phyloP scores from a whole-genome alignment of 176 grass and related monocot species.

The Carex parvula region DNA sequence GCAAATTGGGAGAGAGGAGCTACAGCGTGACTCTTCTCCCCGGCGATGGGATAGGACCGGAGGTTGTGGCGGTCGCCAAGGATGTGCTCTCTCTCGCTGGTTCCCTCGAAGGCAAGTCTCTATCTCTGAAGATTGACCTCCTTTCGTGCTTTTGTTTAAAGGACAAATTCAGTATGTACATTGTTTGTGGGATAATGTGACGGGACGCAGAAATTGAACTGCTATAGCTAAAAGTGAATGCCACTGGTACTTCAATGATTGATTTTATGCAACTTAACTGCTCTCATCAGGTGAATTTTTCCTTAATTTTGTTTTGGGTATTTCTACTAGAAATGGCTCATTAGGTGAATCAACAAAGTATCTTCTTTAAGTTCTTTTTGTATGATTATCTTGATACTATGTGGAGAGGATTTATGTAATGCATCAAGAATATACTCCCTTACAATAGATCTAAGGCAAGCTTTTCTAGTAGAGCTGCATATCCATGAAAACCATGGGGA shows the following conservation, averaged over 20 bases:
- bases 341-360: neutral
- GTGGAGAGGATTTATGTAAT: neutral
- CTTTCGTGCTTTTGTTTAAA: neutral
- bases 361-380: neutral
- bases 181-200: neutral
- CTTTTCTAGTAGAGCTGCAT: neutral
- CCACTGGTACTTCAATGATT: too few species aligned
- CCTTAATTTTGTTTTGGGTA: too few species aligned
- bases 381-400: neutral
- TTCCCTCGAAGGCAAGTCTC: conserved; percentile 48
- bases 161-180: neutral
- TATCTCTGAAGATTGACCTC: neutral
- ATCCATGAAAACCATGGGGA: neutral
- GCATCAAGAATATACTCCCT: neutral
- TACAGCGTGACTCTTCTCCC: conserved; percentile 77
- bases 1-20: conserved; percentile 25
- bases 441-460: neutral
- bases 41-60: conserved; percentile 87
- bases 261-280: too few species aligned
- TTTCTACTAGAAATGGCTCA: too few species aligned
- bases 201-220: neutral
- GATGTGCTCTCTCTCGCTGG: conserved; percentile 67
- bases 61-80: conserved; percentile 91
- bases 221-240: too few species aligned
- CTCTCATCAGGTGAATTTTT: too few species aligned